Evolutionary conservation across 208 protist genomes (phyloP).

Genomic region (Vickermania spadyakhi): DNA sequence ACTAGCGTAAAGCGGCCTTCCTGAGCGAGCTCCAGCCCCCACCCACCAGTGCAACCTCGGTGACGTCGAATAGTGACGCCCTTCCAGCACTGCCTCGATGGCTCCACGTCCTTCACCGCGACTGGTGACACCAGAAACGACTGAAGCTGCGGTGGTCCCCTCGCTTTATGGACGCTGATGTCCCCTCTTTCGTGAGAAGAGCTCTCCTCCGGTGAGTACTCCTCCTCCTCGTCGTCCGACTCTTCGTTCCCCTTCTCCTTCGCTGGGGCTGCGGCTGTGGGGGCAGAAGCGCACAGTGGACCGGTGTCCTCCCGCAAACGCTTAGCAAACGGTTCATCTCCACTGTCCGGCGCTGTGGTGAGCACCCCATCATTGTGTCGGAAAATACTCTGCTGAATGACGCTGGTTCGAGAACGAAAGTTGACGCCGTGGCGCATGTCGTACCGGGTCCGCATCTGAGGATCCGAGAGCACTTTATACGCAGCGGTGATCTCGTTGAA

Average conservation of each 20-base stretch:
- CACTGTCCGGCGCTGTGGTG: background rate
- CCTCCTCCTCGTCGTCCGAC: slow-evolving; percentile 23
- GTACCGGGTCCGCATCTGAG: slow-evolving; percentile 43
- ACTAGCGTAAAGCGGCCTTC: background rate
- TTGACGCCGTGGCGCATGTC: slow-evolving; percentile 69
- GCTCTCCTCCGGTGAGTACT: slow-evolving; percentile 15
- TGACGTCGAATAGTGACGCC: background rate
- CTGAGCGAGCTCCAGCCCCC: slow-evolving; percentile 3
- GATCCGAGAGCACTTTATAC: slow-evolving; percentile 65
- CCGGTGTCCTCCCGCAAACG: background rate
- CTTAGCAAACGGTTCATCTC: background rate
- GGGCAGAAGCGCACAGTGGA: background rate
- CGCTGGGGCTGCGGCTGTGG: no score
- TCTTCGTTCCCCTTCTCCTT: slow-evolving; percentile 14
- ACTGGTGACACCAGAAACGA: background rate
- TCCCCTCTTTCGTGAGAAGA: no score
- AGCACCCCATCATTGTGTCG: slow-evolving; percentile 17
- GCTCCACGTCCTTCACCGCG: background rate
- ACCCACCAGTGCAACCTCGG: background rate
- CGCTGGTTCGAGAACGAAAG: slow-evolving; percentile 31
- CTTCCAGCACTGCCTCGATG: background rate
- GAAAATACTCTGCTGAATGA: slow-evolving; percentile 20
- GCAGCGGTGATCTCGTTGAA: slow-evolving; percentile 67
- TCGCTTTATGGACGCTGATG: no score
- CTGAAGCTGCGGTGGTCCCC: background rate